phyloP scores from a whole-genome alignment of 345 rosid genomes.

The Combretum micranthum region DNA sequence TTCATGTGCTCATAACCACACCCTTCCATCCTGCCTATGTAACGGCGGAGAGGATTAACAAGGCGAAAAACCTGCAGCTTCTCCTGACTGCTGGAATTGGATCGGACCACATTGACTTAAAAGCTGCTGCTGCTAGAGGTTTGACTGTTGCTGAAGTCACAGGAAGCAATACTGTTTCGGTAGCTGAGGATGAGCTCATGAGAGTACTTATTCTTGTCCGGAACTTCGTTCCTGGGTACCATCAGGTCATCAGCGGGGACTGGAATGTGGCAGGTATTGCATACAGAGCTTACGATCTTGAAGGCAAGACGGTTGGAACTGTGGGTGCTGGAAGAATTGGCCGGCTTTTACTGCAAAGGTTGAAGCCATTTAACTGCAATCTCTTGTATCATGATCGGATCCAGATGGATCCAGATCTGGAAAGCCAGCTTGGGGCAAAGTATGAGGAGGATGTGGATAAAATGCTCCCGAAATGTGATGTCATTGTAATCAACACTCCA shows the following conservation, averaged over 20 bases:
- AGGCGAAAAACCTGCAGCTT: slow-evolving; percentile 76
- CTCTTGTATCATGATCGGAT: slow-evolving; percentile 79
- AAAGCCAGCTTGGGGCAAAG: slow-evolving; percentile 62
- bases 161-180: slow-evolving; percentile 83
- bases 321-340: slow-evolving; percentile 88
- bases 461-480: slow-evolving; percentile 87
- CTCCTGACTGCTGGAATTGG: slow-evolving; percentile 96
- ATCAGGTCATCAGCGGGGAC: slow-evolving; percentile 71
- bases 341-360: slow-evolving; percentile 74
- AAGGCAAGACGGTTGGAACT: slow-evolving; percentile 89
- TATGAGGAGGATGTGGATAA: slow-evolving; percentile 67
- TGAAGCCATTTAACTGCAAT: slow-evolving; percentile 89
- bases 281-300: slow-evolving; percentile 84
- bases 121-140: slow-evolving; percentile 86
- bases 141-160: slow-evolving; percentile 91
- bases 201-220: slow-evolving; percentile 81
- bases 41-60: slow-evolving; percentile 82
- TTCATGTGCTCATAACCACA: slow-evolving; percentile 72
- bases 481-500: slow-evolving; percentile 79
- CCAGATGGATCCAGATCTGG: slow-evolving; percentile 69
- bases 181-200: slow-evolving; percentile 97
- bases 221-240: slow-evolving; percentile 75
- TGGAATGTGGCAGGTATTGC: slow-evolving; percentile 90
- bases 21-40: slow-evolving; percentile 97
- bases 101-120: slow-evolving; percentile 80